Conservation (phyloP, 2,329 filamentous ascomycete species). For the Orbilia javanica region DNA sequence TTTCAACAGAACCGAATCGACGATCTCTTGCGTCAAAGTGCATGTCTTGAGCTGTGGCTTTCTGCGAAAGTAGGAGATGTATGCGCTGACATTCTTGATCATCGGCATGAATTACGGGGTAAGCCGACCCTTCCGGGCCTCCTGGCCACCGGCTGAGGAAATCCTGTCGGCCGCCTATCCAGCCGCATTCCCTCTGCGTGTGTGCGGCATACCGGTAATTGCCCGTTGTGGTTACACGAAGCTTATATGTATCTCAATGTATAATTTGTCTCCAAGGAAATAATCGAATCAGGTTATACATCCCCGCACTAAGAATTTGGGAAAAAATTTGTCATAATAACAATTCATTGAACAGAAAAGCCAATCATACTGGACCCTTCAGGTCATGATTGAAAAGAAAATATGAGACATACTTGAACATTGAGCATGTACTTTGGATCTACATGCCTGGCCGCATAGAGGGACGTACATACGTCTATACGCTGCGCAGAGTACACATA, state of each 20-base stretch:
- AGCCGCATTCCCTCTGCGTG: constrained; percentile 1
- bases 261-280: too few relatives aligned
- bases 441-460: constrained; percentile 7
- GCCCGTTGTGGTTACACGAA: constrained; percentile 5
- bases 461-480: constrained; percentile 11
- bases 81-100: not conserved
- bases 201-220: constrained; percentile 3
- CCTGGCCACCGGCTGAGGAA: not conserved
- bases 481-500: not conserved
- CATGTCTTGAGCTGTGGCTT: constrained; percentile 3
- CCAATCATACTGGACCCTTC: not conserved
- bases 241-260: not conserved
- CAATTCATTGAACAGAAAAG: not conserved
- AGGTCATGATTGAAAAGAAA: not conserved
- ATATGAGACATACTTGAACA: constrained; percentile 1
- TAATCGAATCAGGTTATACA: not conserved
- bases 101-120: constrained; percentile 7
- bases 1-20: not conserved
- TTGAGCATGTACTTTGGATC: not conserved
- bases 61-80: not conserved
- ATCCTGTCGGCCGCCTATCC: not conserved
- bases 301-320: not conserved
- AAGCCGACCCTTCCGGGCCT: not conserved
- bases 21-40: constrained; percentile 9
- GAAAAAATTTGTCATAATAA: constrained; percentile 1